Conservation (phyloP, 495 filamentous ascomycete species). For the Hyphodiscus hymeniophilus region DNA sequence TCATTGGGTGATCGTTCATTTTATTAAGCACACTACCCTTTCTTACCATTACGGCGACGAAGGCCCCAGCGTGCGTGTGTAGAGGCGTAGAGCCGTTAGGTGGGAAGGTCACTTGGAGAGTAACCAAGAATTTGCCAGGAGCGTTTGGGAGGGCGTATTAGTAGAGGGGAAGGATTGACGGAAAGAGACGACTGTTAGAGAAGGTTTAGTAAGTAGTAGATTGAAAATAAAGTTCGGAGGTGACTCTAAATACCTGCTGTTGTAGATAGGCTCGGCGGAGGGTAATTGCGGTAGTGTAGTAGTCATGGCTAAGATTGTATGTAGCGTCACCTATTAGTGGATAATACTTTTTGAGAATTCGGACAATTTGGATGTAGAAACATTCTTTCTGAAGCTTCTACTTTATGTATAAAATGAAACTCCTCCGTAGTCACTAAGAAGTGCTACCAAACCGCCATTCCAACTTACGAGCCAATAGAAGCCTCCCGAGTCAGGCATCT, state of each 20-base stretch:
- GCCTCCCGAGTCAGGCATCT: too few species aligned
- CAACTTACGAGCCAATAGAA: too few species aligned
- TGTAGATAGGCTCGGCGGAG: neutral
- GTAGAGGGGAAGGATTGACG: constrained; percentile 3
- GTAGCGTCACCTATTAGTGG: too few species aligned
- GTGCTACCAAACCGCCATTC: too few species aligned
- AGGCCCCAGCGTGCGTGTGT: constrained; percentile 15
- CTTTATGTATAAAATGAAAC: too few species aligned
- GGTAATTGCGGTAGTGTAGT: neutral
- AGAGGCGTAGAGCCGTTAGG: constrained; percentile 15
- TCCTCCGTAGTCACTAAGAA: too few species aligned
- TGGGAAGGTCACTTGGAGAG: constrained; percentile 11
- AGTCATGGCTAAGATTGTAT: neutral
- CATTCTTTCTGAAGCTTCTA: too few species aligned
- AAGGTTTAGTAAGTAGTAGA: neutral
- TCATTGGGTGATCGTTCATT: constrained; percentile 16
- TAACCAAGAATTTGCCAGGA: constrained; percentile 5
- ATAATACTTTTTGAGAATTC: too few species aligned
- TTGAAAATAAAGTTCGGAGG: neutral
- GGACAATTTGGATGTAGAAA: too few species aligned
- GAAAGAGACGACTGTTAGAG: constrained; percentile 7
- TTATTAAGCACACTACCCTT: constrained; percentile 7
- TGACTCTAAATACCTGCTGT: neutral
- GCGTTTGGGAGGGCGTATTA: constrained; percentile 1
- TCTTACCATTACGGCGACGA: constrained; percentile 7